Evolutionary conservation across 1,139 yeast genomes (phyloP).

Genomic region (Suhomyces yuchorum): DNA sequence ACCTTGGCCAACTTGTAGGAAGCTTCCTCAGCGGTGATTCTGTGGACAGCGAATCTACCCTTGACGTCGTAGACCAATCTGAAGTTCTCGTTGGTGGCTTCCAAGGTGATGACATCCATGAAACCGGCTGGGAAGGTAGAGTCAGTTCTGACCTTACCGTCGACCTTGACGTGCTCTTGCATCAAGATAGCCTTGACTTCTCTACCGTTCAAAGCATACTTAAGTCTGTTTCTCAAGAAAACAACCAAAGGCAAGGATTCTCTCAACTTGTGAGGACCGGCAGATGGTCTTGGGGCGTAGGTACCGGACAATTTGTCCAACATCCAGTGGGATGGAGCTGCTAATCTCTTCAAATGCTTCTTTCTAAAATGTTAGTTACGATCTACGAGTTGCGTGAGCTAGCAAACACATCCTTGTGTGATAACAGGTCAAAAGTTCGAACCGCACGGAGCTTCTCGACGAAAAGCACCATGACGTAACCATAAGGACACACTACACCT

Average conservation of each 20-base stretch:
- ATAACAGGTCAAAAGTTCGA: constrained; percentile 1
- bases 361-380: constrained; percentile 49
- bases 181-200: constrained; percentile 98
- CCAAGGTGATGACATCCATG: constrained; percentile 97
- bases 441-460: not conserved
- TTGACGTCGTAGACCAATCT: constrained; percentile 97
- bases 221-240: constrained; percentile 98
- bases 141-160: constrained; percentile 99
- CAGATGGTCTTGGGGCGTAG: constrained; percentile 99
- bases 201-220: constrained; percentile 99
- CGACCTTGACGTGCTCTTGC: constrained; percentile 99
- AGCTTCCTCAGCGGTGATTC: constrained; percentile 98
- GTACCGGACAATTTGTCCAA: constrained; percentile 99
- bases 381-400: constrained; percentile 10
- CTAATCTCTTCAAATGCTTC: constrained; percentile 97
- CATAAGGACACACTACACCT: too few relatives aligned
- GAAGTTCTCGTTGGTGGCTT: constrained; percentile 98
- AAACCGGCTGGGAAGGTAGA: constrained; percentile 98
- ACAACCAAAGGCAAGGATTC: constrained; percentile 98
- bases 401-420: constrained; percentile 10
- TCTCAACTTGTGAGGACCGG: constrained; percentile 99
- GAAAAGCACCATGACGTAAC: too few relatives aligned
- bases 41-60: constrained; percentile 99
- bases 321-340: constrained; percentile 99
- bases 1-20: constrained; percentile 97